Conservation (phyloP, 805 yeast species). For the Dipodascopsis uninucleata region DNA sequence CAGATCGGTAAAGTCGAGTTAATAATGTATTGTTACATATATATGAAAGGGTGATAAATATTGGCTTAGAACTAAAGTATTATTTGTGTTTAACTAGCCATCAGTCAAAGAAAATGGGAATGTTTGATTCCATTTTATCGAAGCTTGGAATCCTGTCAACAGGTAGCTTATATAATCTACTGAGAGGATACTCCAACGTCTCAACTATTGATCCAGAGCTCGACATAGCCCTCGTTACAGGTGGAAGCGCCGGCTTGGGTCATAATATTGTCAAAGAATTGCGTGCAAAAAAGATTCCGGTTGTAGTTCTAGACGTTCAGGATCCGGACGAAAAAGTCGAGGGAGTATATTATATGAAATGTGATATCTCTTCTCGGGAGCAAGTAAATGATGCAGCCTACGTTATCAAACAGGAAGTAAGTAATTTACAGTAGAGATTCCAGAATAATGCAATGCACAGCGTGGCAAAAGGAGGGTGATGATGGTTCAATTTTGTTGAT, state of each 20-base stretch:
- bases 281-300: slow-evolving; percentile 44
- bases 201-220: slow-evolving; percentile 24
- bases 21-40: too few relatives aligned
- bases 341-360: slow-evolving; percentile 53
- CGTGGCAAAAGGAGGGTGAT: background rate
- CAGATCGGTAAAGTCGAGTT: too few relatives aligned
- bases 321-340: slow-evolving; percentile 35
- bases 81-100: too few relatives aligned
- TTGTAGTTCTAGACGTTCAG: slow-evolving; percentile 62
- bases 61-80: too few relatives aligned
- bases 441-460: too few relatives aligned
- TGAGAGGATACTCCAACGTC: slow-evolving; percentile 18
- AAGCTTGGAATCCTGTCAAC: slow-evolving; percentile 12
- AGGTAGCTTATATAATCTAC: slow-evolving; percentile 11
- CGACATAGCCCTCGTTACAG: slow-evolving; percentile 74
- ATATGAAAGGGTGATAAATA: too few relatives aligned
- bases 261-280: slow-evolving; percentile 53
- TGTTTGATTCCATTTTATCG: slow-evolving; percentile 11
- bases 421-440: background rate
- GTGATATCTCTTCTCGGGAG: slow-evolving; percentile 62
- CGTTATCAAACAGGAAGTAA: slow-evolving; percentile 40
- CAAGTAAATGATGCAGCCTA: slow-evolving; percentile 45
- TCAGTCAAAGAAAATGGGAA: too few relatives aligned
- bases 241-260: slow-evolving; percentile 82
- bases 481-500: background rate